Base-by-base conservation (phyloP, 768 basidiomycete species). In the Leccinum variicolor region DNA sequence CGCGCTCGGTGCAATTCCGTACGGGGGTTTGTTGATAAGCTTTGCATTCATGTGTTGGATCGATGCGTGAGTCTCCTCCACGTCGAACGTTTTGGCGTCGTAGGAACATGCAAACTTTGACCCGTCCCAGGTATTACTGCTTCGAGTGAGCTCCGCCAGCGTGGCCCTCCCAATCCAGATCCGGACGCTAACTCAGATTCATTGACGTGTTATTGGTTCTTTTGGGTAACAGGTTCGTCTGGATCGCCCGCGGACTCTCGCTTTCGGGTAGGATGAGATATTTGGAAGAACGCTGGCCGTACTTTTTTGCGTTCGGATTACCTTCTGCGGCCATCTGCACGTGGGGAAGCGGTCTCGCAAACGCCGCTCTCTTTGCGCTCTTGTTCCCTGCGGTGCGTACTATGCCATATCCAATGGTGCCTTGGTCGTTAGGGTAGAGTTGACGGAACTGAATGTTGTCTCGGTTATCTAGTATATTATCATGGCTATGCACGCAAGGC, bases 231-330 rank as follows among this genome's bases (percentile, higher is more conserved):
- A 91, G 90, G 66, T 92, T 89, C 66, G 79, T 87, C 19, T 92
- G 90, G 90, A 83, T 88, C 48, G 82, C 89, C 9, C 83, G 86
- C 14, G 89, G 89, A 2, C 65, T 86, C 60, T 86, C 88, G 13
- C 75, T 92, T 13, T 80, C 89, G 2, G 74, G 81, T 14, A 77
- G 91, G 54, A 82, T 93, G 48, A 75, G 85, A 50, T 82, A 89
- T 67, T 75, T 94, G 19, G 93, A 95, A 73, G 90, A 93, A 71
- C 82, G 92, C 43, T 95, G 93, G 93, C 82, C 88, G 2, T 95
- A 94, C 73, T 92, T 86, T 67, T 80, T 93, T 57, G 88, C 88
- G 5, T 95, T 93, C 61, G 93, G 93, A 80, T 71, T 92, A 4
- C 89, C 91, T 26, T 78, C 87, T 4, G 84, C 91, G 1, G 79